Evolutionary conservation across 2,329 filamentous ascomycete genomes (phyloP), one percentile per base, ranked within the genome.

Genomic region (Pseudogymnoascus sp.): DNA sequence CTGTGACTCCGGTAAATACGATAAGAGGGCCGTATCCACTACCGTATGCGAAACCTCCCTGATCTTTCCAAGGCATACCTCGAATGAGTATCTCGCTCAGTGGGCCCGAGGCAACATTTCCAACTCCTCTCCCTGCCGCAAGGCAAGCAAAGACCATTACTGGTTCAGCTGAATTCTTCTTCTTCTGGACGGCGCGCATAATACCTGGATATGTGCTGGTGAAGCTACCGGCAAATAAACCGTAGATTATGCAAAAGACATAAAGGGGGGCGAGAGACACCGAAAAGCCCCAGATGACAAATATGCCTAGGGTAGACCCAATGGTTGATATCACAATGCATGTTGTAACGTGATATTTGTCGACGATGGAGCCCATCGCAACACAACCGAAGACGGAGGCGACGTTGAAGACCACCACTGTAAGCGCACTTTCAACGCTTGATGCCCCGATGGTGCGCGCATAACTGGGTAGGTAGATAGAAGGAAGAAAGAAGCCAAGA

Each of bases 141-240:
- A 71, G 60, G 6, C 68, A 59, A 14, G 69, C 70, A 64, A 69
- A 67, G 16, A 70, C 46, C 38, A 70, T 33, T 1, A 77, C 78
- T 5, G 65, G 64, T 63, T 70, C 70, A 37, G 68, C 63, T 35
- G 50, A 53, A n/a, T 65, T 65, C 63, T 71, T 64, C 19, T 60
- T 43, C n/a, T 26, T 63, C 46, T 64, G 62, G 26, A 71, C 43
- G 31, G 66, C 67, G 14, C 65, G 61, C 59, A 66, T 28, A 65
- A 74, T 72, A 3, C 75, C 76, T 2, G 72, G 70, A 77, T 79
- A 83, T 0, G 79, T 82, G 4, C 77, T 76, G 40, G 76, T 79
- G 65, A 80, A 83, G 0, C 79, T 79, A 16, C 80, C 78, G 0
- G 80, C 79, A 62, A 83, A 83, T 71, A 82, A 81, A 1, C 81